Evolutionary conservation across 1,284 basidiomycete genomes (phyloP).

Genomic region (Singerocomus inundabilis): DNA sequence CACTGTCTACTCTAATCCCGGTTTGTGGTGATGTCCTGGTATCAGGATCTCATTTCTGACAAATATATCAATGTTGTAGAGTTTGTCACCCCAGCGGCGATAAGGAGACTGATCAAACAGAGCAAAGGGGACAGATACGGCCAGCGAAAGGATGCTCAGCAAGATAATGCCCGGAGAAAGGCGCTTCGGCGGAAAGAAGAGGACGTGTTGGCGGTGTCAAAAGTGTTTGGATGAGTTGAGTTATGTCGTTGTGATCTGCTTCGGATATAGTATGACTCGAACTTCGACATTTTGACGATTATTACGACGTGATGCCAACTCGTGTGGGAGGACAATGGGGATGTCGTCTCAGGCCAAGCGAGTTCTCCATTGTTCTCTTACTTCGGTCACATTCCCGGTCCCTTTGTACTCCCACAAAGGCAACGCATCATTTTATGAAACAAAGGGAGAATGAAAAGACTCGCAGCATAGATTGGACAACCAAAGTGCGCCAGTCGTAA

Average conservation of each 20-base stretch:
- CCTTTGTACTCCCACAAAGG: conserved; percentile 34
- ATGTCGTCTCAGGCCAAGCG: conserved; percentile 10
- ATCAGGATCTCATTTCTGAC: conserved; percentile 7
- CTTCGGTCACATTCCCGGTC: conserved; percentile 10
- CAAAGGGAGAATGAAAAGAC: conserved; percentile 19
- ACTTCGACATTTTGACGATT: conserved; percentile 1
- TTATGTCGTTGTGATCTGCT: not conserved
- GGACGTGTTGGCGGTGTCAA: conserved; percentile 80
- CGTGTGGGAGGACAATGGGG: conserved; percentile 23
- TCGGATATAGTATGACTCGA: not conserved
- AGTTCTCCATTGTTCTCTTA: conserved; percentile 33
- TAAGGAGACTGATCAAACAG: conserved; percentile 70
- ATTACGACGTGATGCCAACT: not conserved
- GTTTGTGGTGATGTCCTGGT: conserved; percentile 43
- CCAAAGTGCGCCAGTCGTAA: conserved; percentile 1
- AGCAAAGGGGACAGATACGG: conserved; percentile 82
- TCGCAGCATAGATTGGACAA: not conserved
- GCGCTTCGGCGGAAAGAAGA: conserved; percentile 67
- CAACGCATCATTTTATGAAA: conserved; percentile 21
- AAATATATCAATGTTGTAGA: conserved; percentile 48
- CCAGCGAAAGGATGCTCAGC: conserved; percentile 75
- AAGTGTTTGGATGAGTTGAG: conserved; percentile 76
- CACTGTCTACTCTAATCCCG: conserved; percentile 95
- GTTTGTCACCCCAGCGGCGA: conserved; percentile 86
- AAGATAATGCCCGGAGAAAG: conserved; percentile 65